Base-by-base conservation (phyloP, 169 alveolate genomes). In the Haemoproteus tartakovskyi region DNA sequence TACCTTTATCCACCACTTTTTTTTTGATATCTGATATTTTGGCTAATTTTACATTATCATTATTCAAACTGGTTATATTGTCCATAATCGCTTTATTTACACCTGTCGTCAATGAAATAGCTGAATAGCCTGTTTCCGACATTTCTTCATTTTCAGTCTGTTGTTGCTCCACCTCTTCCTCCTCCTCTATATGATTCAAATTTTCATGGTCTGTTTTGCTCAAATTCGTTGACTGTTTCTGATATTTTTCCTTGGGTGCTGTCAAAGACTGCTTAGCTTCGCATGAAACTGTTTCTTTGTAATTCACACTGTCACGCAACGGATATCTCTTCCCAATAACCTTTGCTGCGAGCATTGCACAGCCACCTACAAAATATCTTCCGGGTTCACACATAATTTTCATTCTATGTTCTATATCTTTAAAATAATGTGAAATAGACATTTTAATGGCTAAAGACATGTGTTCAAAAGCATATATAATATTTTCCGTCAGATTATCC, bases 321-420 rank as follows among this genome's bases (percentile, higher is more conserved):
- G 84, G 84, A 51, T 18, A 47, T 47, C 84, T 41, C 19, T 70
- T 70, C 5, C 84, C 84, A 43, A 70, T 70, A 27, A 70, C 43
- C 40, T 70, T 70, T 0, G 33, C 78, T 43, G 84, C 84, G 18
- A 70, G 24, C 0, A 62, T 54, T 4, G 41, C 18, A 1, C 78
- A 70, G 33, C 78, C 19, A 18, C 78, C 84, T 12, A 56, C 84
- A 61, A 70, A 56, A 33, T 54, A 70, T 24, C 84, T 70, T 9
- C 84, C 84, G 0, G 84, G 84, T 45, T 70, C 84, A 56, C 78
- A 56, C 1, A 70, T 70, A 5, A 70, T 33, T 56, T n/a, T 30
- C 5, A 70, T 6, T n/a, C 45, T 43, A 26, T 59, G 24, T 21
- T 56, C 45, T 0, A 70, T 56, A 29, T 70, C 62, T 2, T 57